Percentiles rank a stretch among this genome's conserved stretches.
Conservation (phyloP, 83 land plant species). For the Picea abies region DNA sequence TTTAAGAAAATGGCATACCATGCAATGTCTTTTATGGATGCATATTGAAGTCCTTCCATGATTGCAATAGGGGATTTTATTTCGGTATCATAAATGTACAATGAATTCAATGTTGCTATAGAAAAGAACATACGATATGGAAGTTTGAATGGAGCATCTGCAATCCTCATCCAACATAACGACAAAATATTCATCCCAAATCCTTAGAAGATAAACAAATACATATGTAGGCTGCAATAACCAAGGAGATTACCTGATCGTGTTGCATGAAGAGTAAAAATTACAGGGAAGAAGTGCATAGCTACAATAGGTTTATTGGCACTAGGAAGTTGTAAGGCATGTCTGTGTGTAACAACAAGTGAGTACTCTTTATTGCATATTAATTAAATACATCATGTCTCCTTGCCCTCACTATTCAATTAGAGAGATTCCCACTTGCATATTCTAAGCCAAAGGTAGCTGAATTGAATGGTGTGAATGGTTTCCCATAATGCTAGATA, state of each 20-base stretch:
- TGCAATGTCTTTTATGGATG: slow-evolving; percentile 93
- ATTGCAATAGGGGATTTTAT: slow-evolving; percentile 68
- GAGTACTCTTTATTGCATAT: background rate
- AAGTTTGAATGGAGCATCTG: slow-evolving; percentile 70
- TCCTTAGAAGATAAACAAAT: slow-evolving; percentile 15
- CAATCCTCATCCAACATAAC: slow-evolving; percentile 20
- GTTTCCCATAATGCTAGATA: no score
- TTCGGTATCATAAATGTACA: slow-evolving; percentile 92
- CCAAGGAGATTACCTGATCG: slow-evolving; percentile 32
- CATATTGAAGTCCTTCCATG: slow-evolving; percentile 94
- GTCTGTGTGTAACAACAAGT: slow-evolving; percentile 44
- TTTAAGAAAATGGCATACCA: slow-evolving; percentile 49
- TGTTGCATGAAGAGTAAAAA: slow-evolving; percentile 53
- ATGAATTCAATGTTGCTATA: slow-evolving; percentile 84
- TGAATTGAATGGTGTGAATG: no score
- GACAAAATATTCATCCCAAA: slow-evolving; percentile 23
- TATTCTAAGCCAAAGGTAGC: no score
- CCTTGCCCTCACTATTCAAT: background rate
- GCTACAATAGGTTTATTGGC: slow-evolving; percentile 92
- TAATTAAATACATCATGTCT: background rate
- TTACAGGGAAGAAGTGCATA: slow-evolving; percentile 84
- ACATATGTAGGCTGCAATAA: background rate
- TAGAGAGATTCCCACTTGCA: background rate
- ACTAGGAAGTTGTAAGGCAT: slow-evolving; percentile 85
- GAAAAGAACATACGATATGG: slow-evolving; percentile 96